phyloP scores from a whole-genome alignment of 2,329 filamentous ascomycete genomes.

The Leptographium radiaticola region DNA sequence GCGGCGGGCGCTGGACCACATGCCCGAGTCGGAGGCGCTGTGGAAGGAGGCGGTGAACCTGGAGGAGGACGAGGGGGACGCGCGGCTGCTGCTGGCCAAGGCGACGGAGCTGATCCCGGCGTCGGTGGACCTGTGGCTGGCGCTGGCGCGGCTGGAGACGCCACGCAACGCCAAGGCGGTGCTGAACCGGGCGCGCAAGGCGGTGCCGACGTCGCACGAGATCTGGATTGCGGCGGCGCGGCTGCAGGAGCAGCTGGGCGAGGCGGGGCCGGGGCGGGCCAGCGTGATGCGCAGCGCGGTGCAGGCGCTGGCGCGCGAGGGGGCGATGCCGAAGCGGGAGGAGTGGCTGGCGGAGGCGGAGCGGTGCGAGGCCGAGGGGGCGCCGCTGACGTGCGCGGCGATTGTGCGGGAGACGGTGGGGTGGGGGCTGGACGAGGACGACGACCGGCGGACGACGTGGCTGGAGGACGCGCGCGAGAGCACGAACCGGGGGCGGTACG shows the following conservation, averaged over 20 bases:
- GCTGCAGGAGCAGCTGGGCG: slow-evolving; percentile 76
- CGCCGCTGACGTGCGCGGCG: slow-evolving; percentile 70
- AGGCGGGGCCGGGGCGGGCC: slow-evolving; percentile 36
- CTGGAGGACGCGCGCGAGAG: slow-evolving; percentile 81
- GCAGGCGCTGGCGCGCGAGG: slow-evolving; percentile 76
- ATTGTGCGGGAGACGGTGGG: slow-evolving; percentile 90
- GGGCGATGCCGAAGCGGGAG: slow-evolving; percentile 92
- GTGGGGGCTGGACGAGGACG: slow-evolving; percentile 88
- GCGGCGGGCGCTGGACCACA: slow-evolving; percentile 78
- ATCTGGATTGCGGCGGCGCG: slow-evolving; percentile 94
- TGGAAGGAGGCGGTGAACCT: slow-evolving; percentile 97
- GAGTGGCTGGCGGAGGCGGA: slow-evolving; percentile 96
- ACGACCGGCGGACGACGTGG: slow-evolving; percentile 92
- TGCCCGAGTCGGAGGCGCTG: slow-evolving; percentile 87
- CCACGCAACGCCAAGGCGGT: slow-evolving; percentile 90
- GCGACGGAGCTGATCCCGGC: slow-evolving; percentile 90
- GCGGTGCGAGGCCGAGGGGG: slow-evolving; percentile 85
- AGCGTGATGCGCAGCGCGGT: slow-evolving; percentile 94
- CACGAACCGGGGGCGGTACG: slow-evolving; percentile 69
- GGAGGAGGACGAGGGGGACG: slow-evolving; percentile 81
- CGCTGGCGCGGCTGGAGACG: slow-evolving; percentile 76
- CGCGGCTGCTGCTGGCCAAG: slow-evolving; percentile 78
- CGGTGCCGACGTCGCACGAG: slow-evolving; percentile 82
- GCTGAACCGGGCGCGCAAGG: slow-evolving; percentile 87
- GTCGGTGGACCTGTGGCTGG: slow-evolving; percentile 90